Percentiles rank a stretch among this genome's conserved stretches.
Conservation (phyloP, 73 alveolate genomes). For the Durusdinium trenchii region DNA sequence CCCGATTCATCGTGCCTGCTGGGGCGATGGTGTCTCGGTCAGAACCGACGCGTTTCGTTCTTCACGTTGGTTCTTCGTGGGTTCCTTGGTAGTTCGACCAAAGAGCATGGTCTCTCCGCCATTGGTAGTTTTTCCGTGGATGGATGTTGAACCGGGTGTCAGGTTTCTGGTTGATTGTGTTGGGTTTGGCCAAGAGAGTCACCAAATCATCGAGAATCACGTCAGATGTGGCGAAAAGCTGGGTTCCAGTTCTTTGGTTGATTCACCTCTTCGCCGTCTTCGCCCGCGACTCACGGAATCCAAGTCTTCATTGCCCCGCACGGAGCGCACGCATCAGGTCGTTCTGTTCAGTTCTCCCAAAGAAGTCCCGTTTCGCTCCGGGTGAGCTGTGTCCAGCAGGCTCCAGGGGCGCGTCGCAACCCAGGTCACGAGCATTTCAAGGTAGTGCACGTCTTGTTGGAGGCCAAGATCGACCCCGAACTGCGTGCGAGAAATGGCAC, state of each 20-base stretch:
- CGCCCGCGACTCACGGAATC: background rate
- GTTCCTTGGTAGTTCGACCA: background rate
- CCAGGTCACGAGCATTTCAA: conserved; percentile 46
- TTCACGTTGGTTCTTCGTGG: too few relatives aligned
- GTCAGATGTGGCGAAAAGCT: too few relatives aligned
- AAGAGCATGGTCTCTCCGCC: background rate
- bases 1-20: conserved; percentile 90
- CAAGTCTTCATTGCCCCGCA: background rate
- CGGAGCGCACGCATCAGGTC: too few relatives aligned
- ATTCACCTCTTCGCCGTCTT: background rate
- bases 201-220: too few relatives aligned
- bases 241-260: too few relatives aligned
- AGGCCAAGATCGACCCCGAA: background rate
- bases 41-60: too few relatives aligned
- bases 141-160: too few relatives aligned
- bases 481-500: conserved; percentile 35
- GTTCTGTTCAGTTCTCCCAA: too few relatives aligned
- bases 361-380: too few relatives aligned
- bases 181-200: background rate
- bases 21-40: conserved; percentile 61
- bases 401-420: too few relatives aligned
- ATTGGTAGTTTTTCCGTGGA: background rate
- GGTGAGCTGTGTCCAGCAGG: too few relatives aligned
- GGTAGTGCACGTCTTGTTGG: conserved; percentile 14
- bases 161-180: background rate